Base-by-base conservation (phyloP, 2,329 filamentous ascomycete genomes). In the Rhynchosporium agropyri region DNA sequence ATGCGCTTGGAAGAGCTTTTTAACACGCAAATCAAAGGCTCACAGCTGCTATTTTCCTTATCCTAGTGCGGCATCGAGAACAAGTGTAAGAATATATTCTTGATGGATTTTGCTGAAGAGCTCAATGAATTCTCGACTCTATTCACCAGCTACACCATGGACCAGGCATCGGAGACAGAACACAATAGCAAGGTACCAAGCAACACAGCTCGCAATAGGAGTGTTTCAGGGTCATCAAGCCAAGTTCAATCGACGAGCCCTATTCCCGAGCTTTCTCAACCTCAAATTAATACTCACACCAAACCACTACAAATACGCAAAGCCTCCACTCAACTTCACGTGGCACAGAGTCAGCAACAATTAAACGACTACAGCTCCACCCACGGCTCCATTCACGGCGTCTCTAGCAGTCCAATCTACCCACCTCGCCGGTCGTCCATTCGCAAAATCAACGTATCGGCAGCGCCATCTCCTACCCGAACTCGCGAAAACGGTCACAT, bases 301-400 rank as follows among this genome's bases (percentile, higher is more conserved):
- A 63, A 55, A 60, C 69, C 69, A 58, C 56, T 70, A 46, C 53
- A 65, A n/a, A 63, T 67, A 26, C 63, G 63, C 62, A 70, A 69
- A 53, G 43, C 66, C 26, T 63, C 65, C 38, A 63, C 48, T 51
- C 64, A 65, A 58, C 40, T 61, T n/a, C 62, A 53, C 15, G 33
- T 63, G 15, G 31, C 57, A 3, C 46, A 54, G 51, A 63, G 58
- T 51, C 43, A 62, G 43, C 55, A 46, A 53, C 29, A 61, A 9
- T 49, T 60, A 28, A 53, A 50, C 51, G 33, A 61, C 4, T 63
- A 63, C 46, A 61, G 42, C 42, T 36, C 31, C 12, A n/a, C 58
- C 29, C 40, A 60, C 48, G 43, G 53, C 42, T 36, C 31, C 15
- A n/a, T 58, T 29, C 40, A 60, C 48, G 43, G 53, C 45, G 55